Evolutionary conservation across 306 rosid species (phyloP).

Genomic region (Pterocarpus macrocarpus): DNA sequence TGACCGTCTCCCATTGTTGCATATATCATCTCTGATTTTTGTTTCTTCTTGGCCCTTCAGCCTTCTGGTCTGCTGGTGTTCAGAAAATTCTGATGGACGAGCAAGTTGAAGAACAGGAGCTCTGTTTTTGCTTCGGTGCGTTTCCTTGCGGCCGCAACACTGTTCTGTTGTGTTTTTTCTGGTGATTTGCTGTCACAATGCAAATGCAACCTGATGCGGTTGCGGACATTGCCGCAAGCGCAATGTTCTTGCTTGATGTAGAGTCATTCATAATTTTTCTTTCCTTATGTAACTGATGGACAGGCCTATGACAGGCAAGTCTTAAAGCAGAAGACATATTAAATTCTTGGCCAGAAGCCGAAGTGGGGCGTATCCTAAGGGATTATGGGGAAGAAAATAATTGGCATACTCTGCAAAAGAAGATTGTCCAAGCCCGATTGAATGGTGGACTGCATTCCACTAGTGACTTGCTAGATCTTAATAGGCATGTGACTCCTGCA

Average conservation of each 20-base stretch:
- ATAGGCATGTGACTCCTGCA: constrained; percentile 64
- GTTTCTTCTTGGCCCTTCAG: too few species aligned
- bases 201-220: too few species aligned
- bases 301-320: constrained; percentile 99
- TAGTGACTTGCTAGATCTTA: constrained; percentile 72
- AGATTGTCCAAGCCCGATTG: constrained; percentile 74
- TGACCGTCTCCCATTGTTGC: too few species aligned
- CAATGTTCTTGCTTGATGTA: constrained; percentile 32
- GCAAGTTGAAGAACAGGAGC: too few species aligned
- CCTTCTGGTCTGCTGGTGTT: too few species aligned
- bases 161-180: too few species aligned
- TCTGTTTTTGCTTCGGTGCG: too few species aligned
- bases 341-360: constrained; percentile 92
- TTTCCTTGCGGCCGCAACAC: too few species aligned
- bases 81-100: too few species aligned
- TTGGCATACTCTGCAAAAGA: constrained; percentile 84
- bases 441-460: constrained; percentile 89
- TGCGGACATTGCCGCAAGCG: too few species aligned
- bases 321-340: constrained; percentile 92
- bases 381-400: constrained; percentile 91
- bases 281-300: constrained; percentile 75
- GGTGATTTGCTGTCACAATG: too few species aligned
- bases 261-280: constrained; percentile 52
- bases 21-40: too few species aligned
- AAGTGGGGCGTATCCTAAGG: constrained; percentile 80